Conservation (phyloP, 768 basidiomycete genomes). For the Dentipellis sp. region DNA sequence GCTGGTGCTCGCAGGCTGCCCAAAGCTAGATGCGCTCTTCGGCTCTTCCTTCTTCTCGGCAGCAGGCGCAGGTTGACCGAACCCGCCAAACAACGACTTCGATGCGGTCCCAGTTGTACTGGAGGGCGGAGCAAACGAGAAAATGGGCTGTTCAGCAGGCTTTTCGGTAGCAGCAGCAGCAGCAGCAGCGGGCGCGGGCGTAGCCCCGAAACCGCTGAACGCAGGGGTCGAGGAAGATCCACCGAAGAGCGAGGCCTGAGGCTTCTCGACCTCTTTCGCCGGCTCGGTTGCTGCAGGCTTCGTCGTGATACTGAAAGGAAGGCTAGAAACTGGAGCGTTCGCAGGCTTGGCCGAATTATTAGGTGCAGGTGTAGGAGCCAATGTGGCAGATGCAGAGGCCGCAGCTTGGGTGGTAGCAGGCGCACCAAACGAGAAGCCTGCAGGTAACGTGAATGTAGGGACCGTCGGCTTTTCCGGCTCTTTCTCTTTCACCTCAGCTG, state of each 20-base stretch:
- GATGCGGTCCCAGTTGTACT: neutral
- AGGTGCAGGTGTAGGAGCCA: neutral
- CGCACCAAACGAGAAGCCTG: neutral
- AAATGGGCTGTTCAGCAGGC: no score
- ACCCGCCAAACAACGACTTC: conserved; percentile 1
- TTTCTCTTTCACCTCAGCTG: neutral
- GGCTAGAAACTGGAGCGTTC: neutral
- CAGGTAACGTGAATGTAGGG: neutral
- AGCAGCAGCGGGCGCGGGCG: no score
- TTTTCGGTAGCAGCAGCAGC: no score
- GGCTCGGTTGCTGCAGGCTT: neutral
- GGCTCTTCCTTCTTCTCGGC: neutral
- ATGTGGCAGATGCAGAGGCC: neutral
- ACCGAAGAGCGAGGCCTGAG: no score
- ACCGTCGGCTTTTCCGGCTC: neutral
- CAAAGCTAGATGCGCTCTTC: neutral
- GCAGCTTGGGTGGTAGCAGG: neutral
- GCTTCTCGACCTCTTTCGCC: neutral
- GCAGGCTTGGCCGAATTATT: neutral
- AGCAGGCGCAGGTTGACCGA: neutral
- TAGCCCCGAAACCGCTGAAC: no score
- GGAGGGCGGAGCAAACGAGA: neutral
- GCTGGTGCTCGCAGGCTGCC: conserved; percentile 1
- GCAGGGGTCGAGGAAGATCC: no score
- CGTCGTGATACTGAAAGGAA: neutral